A percentile compares a stretch with the other conserved stretches of the same genome.
These are phyloP conservation scores for Sugiyamaella castrensis DNA, from an alignment of 1,139 yeast species.

Conservation along the genomic window DNA sequence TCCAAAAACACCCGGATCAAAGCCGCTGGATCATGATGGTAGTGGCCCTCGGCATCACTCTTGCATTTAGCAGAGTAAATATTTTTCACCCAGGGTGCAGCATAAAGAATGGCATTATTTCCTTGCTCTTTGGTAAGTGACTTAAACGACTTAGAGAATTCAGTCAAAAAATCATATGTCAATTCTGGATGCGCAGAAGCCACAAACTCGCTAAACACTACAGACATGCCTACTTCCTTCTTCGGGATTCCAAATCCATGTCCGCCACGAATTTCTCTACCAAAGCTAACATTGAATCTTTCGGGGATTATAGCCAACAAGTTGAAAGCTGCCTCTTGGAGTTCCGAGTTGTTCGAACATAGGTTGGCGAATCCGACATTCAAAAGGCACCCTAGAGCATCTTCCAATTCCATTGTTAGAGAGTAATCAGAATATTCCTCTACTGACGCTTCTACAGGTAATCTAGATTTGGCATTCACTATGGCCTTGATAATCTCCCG, in stretches of 20 bases:
- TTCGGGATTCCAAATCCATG: conserved; percentile 70
- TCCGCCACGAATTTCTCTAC: conserved; percentile 55
- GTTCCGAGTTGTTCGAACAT: conserved; percentile 54
- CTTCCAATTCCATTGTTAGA: conserved; percentile 26
- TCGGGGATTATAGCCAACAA: conserved; percentile 62
- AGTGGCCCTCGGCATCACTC: too few species aligned
- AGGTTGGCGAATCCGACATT: conserved; percentile 68
- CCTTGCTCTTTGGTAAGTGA: conserved; percentile 39
- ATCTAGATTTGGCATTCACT: conserved; percentile 24
- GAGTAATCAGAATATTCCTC: conserved; percentile 15
- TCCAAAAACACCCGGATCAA: conserved; percentile 62
- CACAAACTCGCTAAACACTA: conserved; percentile 56
- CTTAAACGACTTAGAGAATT: conserved; percentile 58
- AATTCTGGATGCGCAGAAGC: conserved; percentile 57
- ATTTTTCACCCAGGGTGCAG: conserved; percentile 79
- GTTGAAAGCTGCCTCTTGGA: conserved; percentile 62
- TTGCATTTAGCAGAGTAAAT: conserved; percentile 8
- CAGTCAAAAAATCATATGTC: conserved; percentile 59
- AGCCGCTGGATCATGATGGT: conserved; percentile 57
- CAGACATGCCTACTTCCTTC: conserved; percentile 63
- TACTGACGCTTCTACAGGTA: conserved; percentile 18
- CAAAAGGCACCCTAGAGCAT: conserved; percentile 41
- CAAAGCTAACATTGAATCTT: conserved; percentile 60
- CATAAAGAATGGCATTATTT: conserved; percentile 50
- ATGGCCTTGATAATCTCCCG: conserved; percentile 32